These are phyloP conservation scores for Helicocarpus griseus DNA, from an alignment of 2,329 filamentous ascomycete species.

Conservation along the genomic window DNA sequence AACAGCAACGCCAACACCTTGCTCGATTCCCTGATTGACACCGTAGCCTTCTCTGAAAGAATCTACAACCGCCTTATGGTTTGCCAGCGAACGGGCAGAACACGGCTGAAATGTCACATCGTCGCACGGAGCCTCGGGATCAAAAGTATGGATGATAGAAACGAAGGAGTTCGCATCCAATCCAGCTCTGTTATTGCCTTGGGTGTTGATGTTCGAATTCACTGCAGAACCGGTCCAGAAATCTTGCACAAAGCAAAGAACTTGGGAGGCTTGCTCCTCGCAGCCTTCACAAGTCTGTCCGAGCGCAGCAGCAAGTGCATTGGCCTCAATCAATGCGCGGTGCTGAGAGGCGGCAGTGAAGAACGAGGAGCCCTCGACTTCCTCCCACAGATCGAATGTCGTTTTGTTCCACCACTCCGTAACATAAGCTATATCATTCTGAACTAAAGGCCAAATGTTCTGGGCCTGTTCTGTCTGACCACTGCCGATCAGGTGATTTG, in stretches of 20 bases:
- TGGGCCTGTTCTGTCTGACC: slow-evolving; percentile 32
- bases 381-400: slow-evolving; percentile 74
- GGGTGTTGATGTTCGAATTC: slow-evolving; percentile 54
- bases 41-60: slow-evolving; percentile 62
- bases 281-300: slow-evolving; percentile 53
- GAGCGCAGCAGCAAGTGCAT: slow-evolving; percentile 53
- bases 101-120: slow-evolving; percentile 65
- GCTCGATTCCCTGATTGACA: slow-evolving; percentile 35
- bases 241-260: slow-evolving; percentile 62
- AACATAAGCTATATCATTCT: background rate
- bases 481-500: slow-evolving; percentile 60
- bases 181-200: slow-evolving; percentile 26
- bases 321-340: slow-evolving; percentile 52
- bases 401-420: slow-evolving; percentile 42
- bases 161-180: slow-evolving; percentile 60
- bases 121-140: slow-evolving; percentile 25
- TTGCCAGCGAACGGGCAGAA: slow-evolving; percentile 57
- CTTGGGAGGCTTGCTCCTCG: slow-evolving; percentile 54
- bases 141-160: slow-evolving; percentile 35
- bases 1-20: slow-evolving; percentile 30
- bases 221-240: slow-evolving; percentile 60
- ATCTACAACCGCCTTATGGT: slow-evolving; percentile 66
- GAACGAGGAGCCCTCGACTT: slow-evolving; percentile 66
- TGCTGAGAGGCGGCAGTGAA: slow-evolving; percentile 65
- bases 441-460: background rate